Conservation (phyloP, 106 monocot genomes). For the Posidonia australis region DNA sequence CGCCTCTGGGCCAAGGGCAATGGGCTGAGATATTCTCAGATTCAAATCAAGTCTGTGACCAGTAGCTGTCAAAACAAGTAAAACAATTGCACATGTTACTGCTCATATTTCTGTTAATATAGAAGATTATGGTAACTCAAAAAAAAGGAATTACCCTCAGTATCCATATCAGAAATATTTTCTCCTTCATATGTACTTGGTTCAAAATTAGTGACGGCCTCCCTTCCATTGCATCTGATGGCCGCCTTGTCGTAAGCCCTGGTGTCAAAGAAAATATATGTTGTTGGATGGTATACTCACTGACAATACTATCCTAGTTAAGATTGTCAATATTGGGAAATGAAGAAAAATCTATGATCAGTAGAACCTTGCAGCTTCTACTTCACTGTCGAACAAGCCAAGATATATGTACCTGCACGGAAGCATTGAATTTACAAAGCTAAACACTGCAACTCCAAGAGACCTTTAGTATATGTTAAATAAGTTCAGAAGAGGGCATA, state of each 20-base stretch:
- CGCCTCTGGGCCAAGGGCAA: slow-evolving; percentile 13
- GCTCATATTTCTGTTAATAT: not conserved
- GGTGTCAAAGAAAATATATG: slow-evolving; percentile 6
- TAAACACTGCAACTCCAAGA: not conserved
- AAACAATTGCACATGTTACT: not conserved
- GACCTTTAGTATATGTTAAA: not conserved
- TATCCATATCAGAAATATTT: slow-evolving; percentile 23
- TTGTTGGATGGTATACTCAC: not conserved
- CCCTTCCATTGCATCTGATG: slow-evolving; percentile 68
- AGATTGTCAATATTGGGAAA: not conserved
- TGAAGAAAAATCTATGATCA: not conserved
- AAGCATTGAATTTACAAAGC: not conserved
- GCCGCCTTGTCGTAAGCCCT: slow-evolving; percentile 94
- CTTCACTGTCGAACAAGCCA: slow-evolving; percentile 64
- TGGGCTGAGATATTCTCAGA: slow-evolving; percentile 68
- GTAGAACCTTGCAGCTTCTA: slow-evolving; percentile 24
- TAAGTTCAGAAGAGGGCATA: not conserved
- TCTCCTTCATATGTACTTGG: slow-evolving; percentile 63
- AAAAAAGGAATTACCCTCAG: slow-evolving; percentile 33
- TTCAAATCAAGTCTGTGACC: slow-evolving; percentile 46
- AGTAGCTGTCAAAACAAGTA: slow-evolving; percentile 13
- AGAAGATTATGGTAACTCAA: not conserved
- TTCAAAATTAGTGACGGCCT: slow-evolving; percentile 87
- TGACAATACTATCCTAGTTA: not conserved
- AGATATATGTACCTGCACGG: slow-evolving; percentile 68